Conservation (phyloP, 768 basidiomycete genomes). For the Ramaria sp. region DNA sequence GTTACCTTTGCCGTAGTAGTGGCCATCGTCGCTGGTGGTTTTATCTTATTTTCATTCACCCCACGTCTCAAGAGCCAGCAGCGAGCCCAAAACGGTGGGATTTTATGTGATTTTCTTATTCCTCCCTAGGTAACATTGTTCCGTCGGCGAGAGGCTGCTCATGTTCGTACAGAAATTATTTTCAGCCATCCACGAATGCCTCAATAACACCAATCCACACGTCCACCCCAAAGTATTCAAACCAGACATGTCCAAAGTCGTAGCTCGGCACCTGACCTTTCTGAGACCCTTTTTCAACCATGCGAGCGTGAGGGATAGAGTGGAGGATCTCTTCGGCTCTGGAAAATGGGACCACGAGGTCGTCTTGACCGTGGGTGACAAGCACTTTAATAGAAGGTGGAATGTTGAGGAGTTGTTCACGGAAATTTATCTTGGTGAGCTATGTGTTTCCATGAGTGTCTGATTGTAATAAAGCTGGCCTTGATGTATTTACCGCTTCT, state of each 20-base stretch:
- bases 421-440: slow-evolving; percentile 18
- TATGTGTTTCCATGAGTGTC: background rate
- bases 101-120: too few species aligned
- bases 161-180: too few species aligned
- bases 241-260: slow-evolving; percentile 35
- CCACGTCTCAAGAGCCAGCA: too few species aligned
- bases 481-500: background rate
- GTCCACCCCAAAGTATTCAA: slow-evolving; percentile 33
- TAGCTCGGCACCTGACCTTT: slow-evolving; percentile 26
- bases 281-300: slow-evolving; percentile 23
- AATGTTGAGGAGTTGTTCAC: slow-evolving; percentile 23
- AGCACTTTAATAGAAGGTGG: slow-evolving; percentile 23
- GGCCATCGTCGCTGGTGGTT: too few species aligned
- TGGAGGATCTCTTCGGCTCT: slow-evolving; percentile 25
- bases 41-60: too few species aligned
- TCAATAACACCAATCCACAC: slow-evolving; percentile 31
- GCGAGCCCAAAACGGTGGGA: too few species aligned
- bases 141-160: too few species aligned
- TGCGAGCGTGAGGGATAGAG: slow-evolving; percentile 27
- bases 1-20: too few species aligned
- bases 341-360: slow-evolving; percentile 28
- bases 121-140: too few species aligned
- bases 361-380: slow-evolving; percentile 30
- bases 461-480: background rate
- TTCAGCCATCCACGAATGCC: slow-evolving; percentile 22